These are phyloP conservation scores for Vanderwaltozyma polyspora DNA, from an alignment of 805 yeast genomes.

Conservation along the genomic window DNA sequence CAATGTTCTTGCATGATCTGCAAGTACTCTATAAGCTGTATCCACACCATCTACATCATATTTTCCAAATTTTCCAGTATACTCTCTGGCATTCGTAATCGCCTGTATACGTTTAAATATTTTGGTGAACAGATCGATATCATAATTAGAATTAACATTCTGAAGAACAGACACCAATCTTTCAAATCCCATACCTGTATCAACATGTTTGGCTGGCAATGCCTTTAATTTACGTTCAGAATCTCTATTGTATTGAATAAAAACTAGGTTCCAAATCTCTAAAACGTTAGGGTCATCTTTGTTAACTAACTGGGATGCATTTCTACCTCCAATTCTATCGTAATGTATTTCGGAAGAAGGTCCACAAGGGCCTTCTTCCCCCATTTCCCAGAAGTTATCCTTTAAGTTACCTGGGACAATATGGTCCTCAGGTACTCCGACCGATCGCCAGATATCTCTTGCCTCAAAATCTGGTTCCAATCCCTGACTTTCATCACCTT, in stretches of 20 bases:
- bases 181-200: conserved; percentile 98
- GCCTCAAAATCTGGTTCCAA: conserved; percentile 93
- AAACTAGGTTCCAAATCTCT: conserved; percentile 96
- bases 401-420: conserved; percentile 84
- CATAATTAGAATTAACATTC: conserved; percentile 85
- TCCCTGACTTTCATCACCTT: conserved; percentile 75
- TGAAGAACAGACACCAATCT: conserved; percentile 91
- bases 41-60: conserved; percentile 93
- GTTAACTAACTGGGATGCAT: conserved; percentile 82
- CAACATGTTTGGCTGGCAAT: conserved; percentile 90
- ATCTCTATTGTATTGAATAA: conserved; percentile 94
- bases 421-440: conserved; percentile 86
- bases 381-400: conserved; percentile 99
- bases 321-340: conserved; percentile 97
- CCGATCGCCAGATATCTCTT: conserved; percentile 68
- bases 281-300: conserved; percentile 96
- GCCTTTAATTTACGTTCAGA: conserved; percentile 65
- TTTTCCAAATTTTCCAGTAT: conserved; percentile 83
- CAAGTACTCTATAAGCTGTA: conserved; percentile 94
- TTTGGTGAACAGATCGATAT: conserved; percentile 92
- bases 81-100: conserved; percentile 87
- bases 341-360: conserved; percentile 97
- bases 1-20: conserved; percentile 95
- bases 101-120: conserved; percentile 77
- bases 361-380: conserved; percentile 99